These are phyloP conservation scores for Daldinia sp. DNA, from an alignment of 2,329 filamentous ascomycete genomes.

Conservation along the genomic window DNA sequence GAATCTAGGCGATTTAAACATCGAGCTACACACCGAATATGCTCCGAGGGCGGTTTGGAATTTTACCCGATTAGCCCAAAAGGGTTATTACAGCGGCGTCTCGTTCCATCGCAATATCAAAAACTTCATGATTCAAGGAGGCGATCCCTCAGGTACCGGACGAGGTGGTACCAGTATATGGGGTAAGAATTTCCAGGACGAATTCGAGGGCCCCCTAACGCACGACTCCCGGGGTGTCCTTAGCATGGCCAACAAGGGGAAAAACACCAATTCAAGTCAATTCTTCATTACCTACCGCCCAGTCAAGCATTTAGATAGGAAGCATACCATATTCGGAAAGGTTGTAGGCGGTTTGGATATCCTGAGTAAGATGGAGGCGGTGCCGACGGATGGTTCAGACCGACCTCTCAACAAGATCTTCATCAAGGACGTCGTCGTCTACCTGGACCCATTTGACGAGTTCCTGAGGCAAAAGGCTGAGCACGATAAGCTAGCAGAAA, in stretches of 20 bases:
- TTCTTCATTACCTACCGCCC: constrained; percentile 93
- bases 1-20: constrained; percentile 81
- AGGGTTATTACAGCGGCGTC: constrained; percentile 87
- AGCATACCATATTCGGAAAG: constrained; percentile 95
- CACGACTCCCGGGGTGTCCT: constrained; percentile 82
- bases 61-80: constrained; percentile 86
- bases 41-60: constrained; percentile 97
- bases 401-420: constrained; percentile 79
- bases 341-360: constrained; percentile 80
- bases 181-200: constrained; percentile 94
- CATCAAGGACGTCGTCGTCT: constrained; percentile 84
- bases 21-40: constrained; percentile 90
- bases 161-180: constrained; percentile 90
- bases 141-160: constrained; percentile 91
- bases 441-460: constrained; percentile 94
- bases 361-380: constrained; percentile 78
- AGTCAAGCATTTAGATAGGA: constrained; percentile 85
- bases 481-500: constrained; percentile 64
- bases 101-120: constrained; percentile 93
- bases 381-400: constrained; percentile 77
- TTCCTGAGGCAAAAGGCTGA: constrained; percentile 80
- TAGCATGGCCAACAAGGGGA: constrained; percentile 98
- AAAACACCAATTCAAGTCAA: constrained; percentile 95
- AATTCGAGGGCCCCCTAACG: constrained; percentile 88
- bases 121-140: constrained; percentile 98